These are phyloP conservation scores for Stylonectria norvegica DNA, from an alignment of 2,329 filamentous ascomycete species.

Conservation along the genomic window DNA sequence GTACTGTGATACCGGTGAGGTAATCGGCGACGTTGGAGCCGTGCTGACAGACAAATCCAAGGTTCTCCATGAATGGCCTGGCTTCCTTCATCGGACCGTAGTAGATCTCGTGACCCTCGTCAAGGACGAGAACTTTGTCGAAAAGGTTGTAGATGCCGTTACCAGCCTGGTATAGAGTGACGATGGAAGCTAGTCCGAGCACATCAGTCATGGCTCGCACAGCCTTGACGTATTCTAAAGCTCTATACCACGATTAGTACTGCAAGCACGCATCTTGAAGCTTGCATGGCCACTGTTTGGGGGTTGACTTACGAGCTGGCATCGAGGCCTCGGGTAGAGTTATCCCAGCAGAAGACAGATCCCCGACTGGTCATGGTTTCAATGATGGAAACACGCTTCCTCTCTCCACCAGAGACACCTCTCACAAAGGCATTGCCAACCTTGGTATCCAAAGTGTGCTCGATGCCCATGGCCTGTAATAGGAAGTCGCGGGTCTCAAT, in stretches of 20 bases:
- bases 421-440: slow-evolving; percentile 65
- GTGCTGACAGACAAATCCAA: slow-evolving; percentile 61
- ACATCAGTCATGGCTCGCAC: slow-evolving; percentile 63
- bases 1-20: slow-evolving; percentile 62
- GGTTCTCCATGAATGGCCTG: slow-evolving; percentile 59
- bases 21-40: slow-evolving; percentile 64
- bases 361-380: slow-evolving; percentile 58
- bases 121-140: slow-evolving; percentile 66
- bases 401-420: slow-evolving; percentile 65
- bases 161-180: slow-evolving; percentile 67
- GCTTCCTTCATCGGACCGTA: slow-evolving; percentile 60
- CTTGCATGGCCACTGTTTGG: too few relatives aligned
- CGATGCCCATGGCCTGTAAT: slow-evolving; percentile 54
- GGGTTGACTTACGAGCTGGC: slow-evolving; percentile 49
- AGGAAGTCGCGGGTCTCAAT: slow-evolving; percentile 51
- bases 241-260: slow-evolving; percentile 31
- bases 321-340: slow-evolving; percentile 63
- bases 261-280: accelerated
- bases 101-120: slow-evolving; percentile 63
- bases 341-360: slow-evolving; percentile 65
- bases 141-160: slow-evolving; percentile 68
- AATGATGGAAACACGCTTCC: slow-evolving; percentile 67
- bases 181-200: slow-evolving; percentile 56
- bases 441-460: slow-evolving; percentile 61
- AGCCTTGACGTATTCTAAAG: slow-evolving; percentile 57